Base-by-base conservation (phyloP, 2,329 filamentous ascomycete species). In the Calonectria henricotiae region DNA sequence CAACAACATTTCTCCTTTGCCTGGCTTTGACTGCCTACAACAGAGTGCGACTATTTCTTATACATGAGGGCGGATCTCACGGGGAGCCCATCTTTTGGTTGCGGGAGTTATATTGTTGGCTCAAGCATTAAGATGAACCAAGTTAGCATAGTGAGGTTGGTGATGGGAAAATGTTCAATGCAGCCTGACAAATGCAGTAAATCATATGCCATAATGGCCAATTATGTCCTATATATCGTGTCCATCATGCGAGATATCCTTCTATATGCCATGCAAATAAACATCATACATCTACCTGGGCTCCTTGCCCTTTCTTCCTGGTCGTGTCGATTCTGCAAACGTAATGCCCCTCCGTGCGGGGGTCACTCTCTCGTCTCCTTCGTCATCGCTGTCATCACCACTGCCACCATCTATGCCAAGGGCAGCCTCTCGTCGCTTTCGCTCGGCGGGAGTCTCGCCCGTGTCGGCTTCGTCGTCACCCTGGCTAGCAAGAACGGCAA, bases 371-470 rank as follows among this genome's bases (percentile, higher is more conserved):
- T 86, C 85, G 30, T 84, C 87, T 71, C 89, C 87, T 69, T 90
- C 89, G 27, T 91, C 90, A 27, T 83, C 82, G 32, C 78, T 82
- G 39, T 91, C 75, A 4, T 75, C 76, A 8, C 63, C 74, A 67
- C 85, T 89, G 65, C 86, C 78, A 15, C 86, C 78, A 17, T 83
- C 82, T 71, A 93, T 85, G 11, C 93, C 93, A 1, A 96, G 83
- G 1, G 93, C 94, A 1, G 93, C 93, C 76, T 94, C 90, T 75
- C 94, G 89, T 64, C 94, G 86, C 46, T 92, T 88, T 67, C 92
- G 86, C 81, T 96, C 94, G 0, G 93, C 93, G 0, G 92, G 91
- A 0, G 93, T 95, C 82, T 95, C 93, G 39, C 83, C 86, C 39
- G 85, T 85, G 4, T 80, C 62, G 7, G 37, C 77, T 20, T 83